phyloP scores from a whole-genome alignment of 805 yeast genomes.

The Saturnispora halmiae region DNA sequence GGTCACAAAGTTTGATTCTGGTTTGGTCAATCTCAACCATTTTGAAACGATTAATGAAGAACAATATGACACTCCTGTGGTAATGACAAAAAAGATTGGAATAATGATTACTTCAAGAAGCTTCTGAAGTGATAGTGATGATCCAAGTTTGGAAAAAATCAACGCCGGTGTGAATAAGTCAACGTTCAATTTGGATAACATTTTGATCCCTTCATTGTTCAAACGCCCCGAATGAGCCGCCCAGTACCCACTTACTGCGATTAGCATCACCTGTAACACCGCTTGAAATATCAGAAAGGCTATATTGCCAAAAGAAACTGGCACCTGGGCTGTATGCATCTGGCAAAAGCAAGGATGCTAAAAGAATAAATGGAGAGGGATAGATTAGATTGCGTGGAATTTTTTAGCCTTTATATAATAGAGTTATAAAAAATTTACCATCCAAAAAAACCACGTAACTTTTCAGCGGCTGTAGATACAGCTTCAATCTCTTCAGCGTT shows the following conservation, averaged over 20 bases:
- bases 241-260: slow-evolving; percentile 78
- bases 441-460: slow-evolving; percentile 5
- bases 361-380: too few species aligned
- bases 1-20: slow-evolving; percentile 83
- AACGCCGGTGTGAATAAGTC: slow-evolving; percentile 92
- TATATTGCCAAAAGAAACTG: slow-evolving; percentile 27
- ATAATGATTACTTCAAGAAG: slow-evolving; percentile 73
- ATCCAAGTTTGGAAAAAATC: slow-evolving; percentile 72
- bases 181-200: slow-evolving; percentile 70
- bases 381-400: too few species aligned
- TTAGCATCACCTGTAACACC: slow-evolving; percentile 78
- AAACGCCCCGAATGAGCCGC: slow-evolving; percentile 70
- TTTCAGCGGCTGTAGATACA: neutral
- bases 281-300: slow-evolving; percentile 81
- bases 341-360: neutral
- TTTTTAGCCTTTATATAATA: neutral
- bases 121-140: slow-evolving; percentile 62
- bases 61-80: slow-evolving; percentile 65
- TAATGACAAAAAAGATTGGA: slow-evolving; percentile 73
- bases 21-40: slow-evolving; percentile 49
- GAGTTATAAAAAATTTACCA: slow-evolving; percentile 1
- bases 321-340: slow-evolving; percentile 1
- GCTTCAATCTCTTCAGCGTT: too few species aligned
- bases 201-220: slow-evolving; percentile 64
- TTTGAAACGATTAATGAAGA: slow-evolving; percentile 52